phyloP scores from a whole-genome alignment of 352 stramenopile genomes.

The Phytophthora foliorum region DNA sequence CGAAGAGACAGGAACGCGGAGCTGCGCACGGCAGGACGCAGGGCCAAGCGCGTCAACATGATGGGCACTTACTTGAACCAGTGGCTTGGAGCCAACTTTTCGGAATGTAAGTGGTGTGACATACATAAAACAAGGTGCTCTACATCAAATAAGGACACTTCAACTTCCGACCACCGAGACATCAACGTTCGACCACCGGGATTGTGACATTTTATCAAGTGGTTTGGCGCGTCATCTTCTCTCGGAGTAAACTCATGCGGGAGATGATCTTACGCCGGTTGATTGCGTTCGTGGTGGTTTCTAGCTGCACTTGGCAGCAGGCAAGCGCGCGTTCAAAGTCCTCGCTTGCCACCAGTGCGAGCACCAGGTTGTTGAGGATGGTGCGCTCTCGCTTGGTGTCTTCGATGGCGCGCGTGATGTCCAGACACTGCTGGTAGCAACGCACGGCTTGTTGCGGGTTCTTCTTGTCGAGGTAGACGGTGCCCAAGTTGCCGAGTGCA shows the following conservation, averaged over 20 bases:
- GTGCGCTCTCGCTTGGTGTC: conserved; percentile 83
- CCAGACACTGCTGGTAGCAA: conserved; percentile 84
- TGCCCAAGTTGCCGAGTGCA: conserved; percentile 81
- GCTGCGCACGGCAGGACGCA: conserved; percentile 21
- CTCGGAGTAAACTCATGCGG: conserved; percentile 77
- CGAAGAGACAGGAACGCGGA: conserved; percentile 15
- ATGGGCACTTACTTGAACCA: conserved; percentile 8
- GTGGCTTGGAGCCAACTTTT: conserved; percentile 15
- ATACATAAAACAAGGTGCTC: neutral
- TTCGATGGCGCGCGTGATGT: conserved; percentile 75
- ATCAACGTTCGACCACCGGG: neutral
- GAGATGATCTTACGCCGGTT: conserved; percentile 85
- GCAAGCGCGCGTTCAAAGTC: conserved; percentile 64
- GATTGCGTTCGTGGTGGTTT: conserved; percentile 72
- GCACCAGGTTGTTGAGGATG: conserved; percentile 88
- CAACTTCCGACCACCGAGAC: neutral
- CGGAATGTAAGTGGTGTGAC: neutral
- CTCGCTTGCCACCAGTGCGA: conserved; percentile 73
- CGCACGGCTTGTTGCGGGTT: conserved; percentile 72
- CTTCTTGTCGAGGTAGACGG: conserved; percentile 79
- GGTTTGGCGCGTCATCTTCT: conserved; percentile 43
- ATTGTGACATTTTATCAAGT: conserved; percentile 3
- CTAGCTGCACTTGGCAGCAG: conserved; percentile 77
- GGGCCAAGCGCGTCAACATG: conserved; percentile 39
- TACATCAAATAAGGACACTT: neutral